Evolutionary conservation across 257 asterid genomes (phyloP), one percentile per base, ranked within the genome.

Genomic region (Nicotiana paniculata): DNA sequence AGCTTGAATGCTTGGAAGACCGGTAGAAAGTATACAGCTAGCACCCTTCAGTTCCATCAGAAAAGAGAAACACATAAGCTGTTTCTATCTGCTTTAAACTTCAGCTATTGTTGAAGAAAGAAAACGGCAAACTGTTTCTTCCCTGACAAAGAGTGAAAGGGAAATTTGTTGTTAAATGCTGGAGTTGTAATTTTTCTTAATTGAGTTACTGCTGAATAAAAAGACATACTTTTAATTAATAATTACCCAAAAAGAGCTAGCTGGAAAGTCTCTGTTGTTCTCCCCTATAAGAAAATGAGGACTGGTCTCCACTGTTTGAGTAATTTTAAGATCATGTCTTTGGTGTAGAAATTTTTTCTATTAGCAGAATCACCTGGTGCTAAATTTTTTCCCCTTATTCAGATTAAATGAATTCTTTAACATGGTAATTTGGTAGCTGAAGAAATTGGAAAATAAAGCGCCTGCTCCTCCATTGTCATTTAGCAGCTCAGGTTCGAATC

Each of bases 101-200:
- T n/a, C n/a, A 39, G 18, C 33, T 70, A 12, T 39, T 54, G 8
- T 39, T 39, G 58, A 70, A 70, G 77, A 70, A 70, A 24, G 10
- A 39, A 17, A 70, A 39, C 11, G 18, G 57, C 35, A 70, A 62
- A 70, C 58, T n/a, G 35, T 70, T 70, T 39, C 57, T 69, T 43
- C 77, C 75, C 77, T 70, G 58, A 39, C 24, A 43, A 39, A 69
- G 77, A 70, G n/a, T 70, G 55, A 26, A 70, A 70, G 35, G 77
- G 51, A n/a, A 70, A 70, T 70, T 43, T 39, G 13, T 43, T 51
- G 35, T 70, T 53, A 21, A 43, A 21, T 70, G 58, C 46, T 43
- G 57, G 77, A 43, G 35, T 39, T 18, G 58, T 70, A 70, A 69
- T 39, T n/a, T 39, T 21, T 26, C 9, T 26, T 39, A 70, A 17